Base-by-base conservation (phyloP, 1,284 basidiomycete species). In the Anthracocystis walkeri region DNA sequence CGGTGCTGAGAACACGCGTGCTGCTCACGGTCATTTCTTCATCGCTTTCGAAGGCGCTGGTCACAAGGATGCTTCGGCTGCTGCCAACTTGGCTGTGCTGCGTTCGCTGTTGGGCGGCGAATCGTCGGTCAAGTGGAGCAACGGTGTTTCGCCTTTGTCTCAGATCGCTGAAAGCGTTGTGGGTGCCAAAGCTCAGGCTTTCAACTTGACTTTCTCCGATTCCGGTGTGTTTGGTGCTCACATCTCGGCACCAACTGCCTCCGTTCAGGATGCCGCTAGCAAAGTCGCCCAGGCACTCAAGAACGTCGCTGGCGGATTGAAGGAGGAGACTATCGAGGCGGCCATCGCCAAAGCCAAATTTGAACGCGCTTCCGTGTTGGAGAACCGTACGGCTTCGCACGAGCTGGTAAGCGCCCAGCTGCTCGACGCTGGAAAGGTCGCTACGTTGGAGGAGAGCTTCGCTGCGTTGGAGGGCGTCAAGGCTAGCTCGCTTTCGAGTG, bases 261-360 rank as follows among this genome's bases (percentile, higher is more conserved):
- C 69, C 31, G 61, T 83, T 16, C 53, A 64, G 44, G 67, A 77
- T 33, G 83, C 82, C 20, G 78, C 78, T 40, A 60, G 61, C 68
- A 61, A 71, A 56, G 79, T 78, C 11, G 63, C 62, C 11, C 56
- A 79, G 58, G 82, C 80, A 1, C 61, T 85, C 65, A 78, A 82
- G 68, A 65, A 78, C 46, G 68, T 80, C 27, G 82, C 82, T 18
- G 64, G 65, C 20, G 74, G 80, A 31, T 50, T 79, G 31, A 71
- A 67, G 57, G 65, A 80, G 20, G 80, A 85, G 40, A 57, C 78
- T 44, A 62, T 80, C 60, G 38, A 64, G 46, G 65, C 67, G 18
- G 83, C 83, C 21, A 69, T 82, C 46, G 82, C 82, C 48, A 81
- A 82, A 69, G 82, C 82, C 64, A 85, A 83, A 59, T 85, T 83